phyloP scores from a whole-genome alignment of 108 stramenopile genomes.

The Nitzschia sp. region DNA sequence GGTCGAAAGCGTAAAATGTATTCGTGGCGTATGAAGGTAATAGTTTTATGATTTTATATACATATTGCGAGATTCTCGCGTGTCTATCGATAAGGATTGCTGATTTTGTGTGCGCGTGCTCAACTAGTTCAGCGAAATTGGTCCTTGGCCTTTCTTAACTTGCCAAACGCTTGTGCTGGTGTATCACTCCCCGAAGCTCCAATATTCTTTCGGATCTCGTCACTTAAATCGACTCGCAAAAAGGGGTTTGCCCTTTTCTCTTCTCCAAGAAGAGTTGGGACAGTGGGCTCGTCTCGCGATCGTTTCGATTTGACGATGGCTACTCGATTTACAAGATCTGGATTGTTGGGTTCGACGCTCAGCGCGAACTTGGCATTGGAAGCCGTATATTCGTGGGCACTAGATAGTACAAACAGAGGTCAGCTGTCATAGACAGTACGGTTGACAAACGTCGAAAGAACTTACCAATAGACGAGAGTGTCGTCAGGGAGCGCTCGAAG shows the following conservation, averaged over 20 bases:
- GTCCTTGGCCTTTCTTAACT: constrained; percentile 72
- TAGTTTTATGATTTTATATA: not conserved
- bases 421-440: not conserved
- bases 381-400: constrained; percentile 87
- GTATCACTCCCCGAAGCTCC: constrained; percentile 51
- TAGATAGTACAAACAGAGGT: constrained; percentile 13
- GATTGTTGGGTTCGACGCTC: constrained; percentile 78
- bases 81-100: too few relatives aligned
- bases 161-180: constrained; percentile 59
- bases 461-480: constrained; percentile 73
- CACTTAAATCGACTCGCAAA: constrained; percentile 71
- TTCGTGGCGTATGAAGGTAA: not conserved
- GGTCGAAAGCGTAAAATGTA: not conserved
- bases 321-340: constrained; percentile 50
- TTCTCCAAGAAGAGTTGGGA: constrained; percentile 66
- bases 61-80: not conserved
- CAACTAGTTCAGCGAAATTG: constrained; percentile 34
- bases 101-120: too few relatives aligned
- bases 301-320: constrained; percentile 55
- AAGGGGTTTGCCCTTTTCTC: constrained; percentile 86
- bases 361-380: constrained; percentile 79
- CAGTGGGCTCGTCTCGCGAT: constrained; percentile 67
- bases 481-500: constrained; percentile 77
- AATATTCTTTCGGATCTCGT: constrained; percentile 65
- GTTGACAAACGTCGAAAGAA: not conserved